Evolutionary conservation across 208 protist species (phyloP), one percentile per base, ranked within the genome.

Genomic region (Acanthamoeba triangularis): DNA sequence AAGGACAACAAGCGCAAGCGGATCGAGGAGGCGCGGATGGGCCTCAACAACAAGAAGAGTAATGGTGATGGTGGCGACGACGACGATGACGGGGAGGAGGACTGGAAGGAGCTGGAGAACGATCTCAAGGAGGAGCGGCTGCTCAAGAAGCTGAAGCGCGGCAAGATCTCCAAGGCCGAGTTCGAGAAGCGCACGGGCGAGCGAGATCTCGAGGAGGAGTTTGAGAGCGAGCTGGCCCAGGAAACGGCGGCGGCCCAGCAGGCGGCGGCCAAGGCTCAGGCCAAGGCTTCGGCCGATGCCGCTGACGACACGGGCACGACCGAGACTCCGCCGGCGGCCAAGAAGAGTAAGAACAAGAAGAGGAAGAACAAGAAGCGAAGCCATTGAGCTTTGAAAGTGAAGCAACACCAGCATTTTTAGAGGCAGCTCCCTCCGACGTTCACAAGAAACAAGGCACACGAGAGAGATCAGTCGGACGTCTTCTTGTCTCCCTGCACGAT

Each of bases 111-210:
- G 37, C 67, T 85, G 6, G 90, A 94, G 56, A 84, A 65, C n/a
- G 90, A 94, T 16, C 52, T 69, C 35, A 84, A 78, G 47, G 69
- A 94, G 69, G 69, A 84, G 47, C 44, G 56, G 67, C 37, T 85
- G 44, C 49, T 85, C 52, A 94, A 94, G 69, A 94, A 94, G 69
- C 63, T 85, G 30, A 94, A 94, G 47, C 44, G 56, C 20, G 56
- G 69, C 35, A 94, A 94, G 90, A 94, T 85, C 44, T 72, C 63
- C n/a, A 67, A 94, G 41, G 69, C n/a, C 47, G 33, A 85, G n/a
- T 94, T 94, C 41, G 90, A 94, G 90, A 59, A 74, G 47, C 87
- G 35, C 37, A 93, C 65, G 41, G 87, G 87, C 87, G 87, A 93
- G 59, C 25, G 35, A 20, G 61, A 78, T 30, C 65, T 93, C 61